Percentiles rank a stretch among this genome's conserved stretches.
Conservation (phyloP, 179 eudicot species). For the Actinidia arguta region DNA sequence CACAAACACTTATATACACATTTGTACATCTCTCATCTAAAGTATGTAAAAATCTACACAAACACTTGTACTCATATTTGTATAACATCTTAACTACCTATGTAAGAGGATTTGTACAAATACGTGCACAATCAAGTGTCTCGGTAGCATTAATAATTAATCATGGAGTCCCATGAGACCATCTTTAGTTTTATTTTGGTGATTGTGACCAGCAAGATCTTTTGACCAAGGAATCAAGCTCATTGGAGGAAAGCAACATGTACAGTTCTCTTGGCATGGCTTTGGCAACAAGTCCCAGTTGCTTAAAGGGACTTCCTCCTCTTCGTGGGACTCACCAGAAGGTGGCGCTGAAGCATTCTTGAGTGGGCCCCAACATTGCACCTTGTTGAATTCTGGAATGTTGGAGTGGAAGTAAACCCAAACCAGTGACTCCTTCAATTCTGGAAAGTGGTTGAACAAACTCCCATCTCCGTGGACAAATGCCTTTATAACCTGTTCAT, state of each 20-base stretch:
- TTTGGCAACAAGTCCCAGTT: slow-evolving; percentile 29
- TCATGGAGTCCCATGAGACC: too few relatives aligned
- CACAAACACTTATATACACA: too few relatives aligned
- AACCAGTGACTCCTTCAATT: slow-evolving; percentile 77
- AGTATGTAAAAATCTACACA: too few relatives aligned
- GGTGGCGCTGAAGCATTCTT: slow-evolving; percentile 49
- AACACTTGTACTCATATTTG: too few relatives aligned
- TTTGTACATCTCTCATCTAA: too few relatives aligned
- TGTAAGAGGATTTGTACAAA: too few relatives aligned
- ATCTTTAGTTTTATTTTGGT: too few relatives aligned
- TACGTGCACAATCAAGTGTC: too few relatives aligned
- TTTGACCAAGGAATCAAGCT: slow-evolving; percentile 50
- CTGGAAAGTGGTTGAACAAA: slow-evolving; percentile 74
- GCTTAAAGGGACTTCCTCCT: slow-evolving; percentile 15
- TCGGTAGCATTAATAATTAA: too few relatives aligned
- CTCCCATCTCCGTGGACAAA: slow-evolving; percentile 85
- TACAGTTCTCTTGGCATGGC: slow-evolving; percentile 66
- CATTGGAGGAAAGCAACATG: slow-evolving; percentile 81
- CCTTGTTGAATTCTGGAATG: slow-evolving; percentile 82
- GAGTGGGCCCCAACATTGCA: slow-evolving; percentile 98
- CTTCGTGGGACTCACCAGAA: slow-evolving; percentile 6
- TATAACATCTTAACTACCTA: too few relatives aligned
- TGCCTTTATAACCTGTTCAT: slow-evolving; percentile 77
- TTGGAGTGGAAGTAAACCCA: slow-evolving; percentile 98
- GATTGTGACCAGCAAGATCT: not conserved